These are phyloP conservation scores for Kazachstania martiniae DNA, from an alignment of 805 yeast genomes.

Conservation along the genomic window DNA sequence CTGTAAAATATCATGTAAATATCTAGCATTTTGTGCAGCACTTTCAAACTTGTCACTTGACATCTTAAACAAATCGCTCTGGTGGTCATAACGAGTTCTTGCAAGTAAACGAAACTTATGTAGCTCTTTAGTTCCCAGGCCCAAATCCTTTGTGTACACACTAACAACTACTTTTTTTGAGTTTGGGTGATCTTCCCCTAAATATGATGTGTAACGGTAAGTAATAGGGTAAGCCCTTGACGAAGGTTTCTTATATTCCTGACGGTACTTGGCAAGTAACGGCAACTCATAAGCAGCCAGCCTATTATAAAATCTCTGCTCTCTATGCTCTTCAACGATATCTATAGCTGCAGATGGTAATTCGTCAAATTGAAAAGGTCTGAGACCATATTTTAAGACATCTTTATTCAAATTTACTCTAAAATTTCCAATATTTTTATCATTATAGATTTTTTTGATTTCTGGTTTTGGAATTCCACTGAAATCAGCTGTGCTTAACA, in stretches of 20 bases:
- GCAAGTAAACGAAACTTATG: slow-evolving; percentile 75
- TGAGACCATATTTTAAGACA: slow-evolving; percentile 5
- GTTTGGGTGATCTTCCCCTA: slow-evolving; percentile 58
- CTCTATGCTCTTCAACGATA: slow-evolving; percentile 58
- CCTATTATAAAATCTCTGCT: slow-evolving; percentile 64
- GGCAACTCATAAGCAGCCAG: slow-evolving; percentile 92
- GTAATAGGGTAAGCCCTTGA: slow-evolving; percentile 40
- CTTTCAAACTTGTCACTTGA: slow-evolving; percentile 56
- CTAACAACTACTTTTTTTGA: slow-evolving; percentile 50
- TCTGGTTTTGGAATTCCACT: slow-evolving; percentile 31
- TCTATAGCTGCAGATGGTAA: slow-evolving; percentile 63
- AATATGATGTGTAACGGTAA: slow-evolving; percentile 61
- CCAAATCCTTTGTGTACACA: slow-evolving; percentile 43
- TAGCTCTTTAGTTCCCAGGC: slow-evolving; percentile 38
- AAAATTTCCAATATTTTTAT: neutral
- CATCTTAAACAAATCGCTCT: slow-evolving; percentile 49
- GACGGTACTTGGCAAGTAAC: slow-evolving; percentile 61
- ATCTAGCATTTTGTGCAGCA: slow-evolving; percentile 79
- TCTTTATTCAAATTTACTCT: neutral
- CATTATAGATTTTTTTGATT: slow-evolving; percentile 29
- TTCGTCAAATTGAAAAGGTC: slow-evolving; percentile 49
- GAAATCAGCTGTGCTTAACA: slow-evolving; percentile 36
- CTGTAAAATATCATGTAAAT: slow-evolving; percentile 52
- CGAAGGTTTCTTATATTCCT: slow-evolving; percentile 46
- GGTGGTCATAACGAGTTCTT: slow-evolving; percentile 63